phyloP scores from a whole-genome alignment of 2,329 filamentous ascomycete species.

The Tolypocladium pustulatum region DNA sequence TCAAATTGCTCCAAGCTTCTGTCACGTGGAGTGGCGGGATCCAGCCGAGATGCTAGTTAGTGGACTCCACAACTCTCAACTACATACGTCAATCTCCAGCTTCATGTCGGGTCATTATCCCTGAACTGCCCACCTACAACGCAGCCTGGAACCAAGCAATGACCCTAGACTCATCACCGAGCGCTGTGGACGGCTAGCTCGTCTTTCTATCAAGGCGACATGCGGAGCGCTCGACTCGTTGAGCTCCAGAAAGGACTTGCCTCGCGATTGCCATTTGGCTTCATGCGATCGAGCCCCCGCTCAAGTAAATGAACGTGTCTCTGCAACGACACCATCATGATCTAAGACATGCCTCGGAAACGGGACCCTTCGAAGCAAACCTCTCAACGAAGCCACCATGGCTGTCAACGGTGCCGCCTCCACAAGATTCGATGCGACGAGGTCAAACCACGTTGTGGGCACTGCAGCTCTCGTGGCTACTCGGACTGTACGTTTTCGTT shows the following conservation, averaged over 20 bases:
- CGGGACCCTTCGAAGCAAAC: conserved; percentile 3
- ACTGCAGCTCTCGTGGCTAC: conserved; percentile 9
- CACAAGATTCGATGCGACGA: conserved; percentile 14
- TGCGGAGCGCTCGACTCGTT: not conserved
- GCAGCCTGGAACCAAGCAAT: not conserved
- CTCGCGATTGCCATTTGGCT: too few species aligned
- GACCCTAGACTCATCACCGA: not conserved
- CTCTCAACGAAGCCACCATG: conserved; percentile 10
- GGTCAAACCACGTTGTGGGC: conserved; percentile 9
- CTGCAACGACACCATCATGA: not conserved
- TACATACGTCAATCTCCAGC: not conserved
- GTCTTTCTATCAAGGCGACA: not conserved
- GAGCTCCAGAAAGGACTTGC: not conserved
- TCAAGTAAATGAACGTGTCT: not conserved
- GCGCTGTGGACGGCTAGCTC: not conserved
- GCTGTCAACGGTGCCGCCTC: conserved; percentile 12
- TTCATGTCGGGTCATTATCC: not conserved
- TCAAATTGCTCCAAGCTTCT: not conserved
- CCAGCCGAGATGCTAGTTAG: not conserved
- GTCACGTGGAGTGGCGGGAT: not conserved
- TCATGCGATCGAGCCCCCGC: not conserved
- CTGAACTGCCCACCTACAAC: not conserved
- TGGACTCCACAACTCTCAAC: not conserved
- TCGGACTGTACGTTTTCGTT: conserved; percentile 5
- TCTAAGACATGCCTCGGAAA: conserved; percentile 1